Percentiles rank a stretch among this genome's conserved stretches.
phyloP scores from a whole-genome alignment of 805 yeast genomes.

The Kazachstania africana region DNA sequence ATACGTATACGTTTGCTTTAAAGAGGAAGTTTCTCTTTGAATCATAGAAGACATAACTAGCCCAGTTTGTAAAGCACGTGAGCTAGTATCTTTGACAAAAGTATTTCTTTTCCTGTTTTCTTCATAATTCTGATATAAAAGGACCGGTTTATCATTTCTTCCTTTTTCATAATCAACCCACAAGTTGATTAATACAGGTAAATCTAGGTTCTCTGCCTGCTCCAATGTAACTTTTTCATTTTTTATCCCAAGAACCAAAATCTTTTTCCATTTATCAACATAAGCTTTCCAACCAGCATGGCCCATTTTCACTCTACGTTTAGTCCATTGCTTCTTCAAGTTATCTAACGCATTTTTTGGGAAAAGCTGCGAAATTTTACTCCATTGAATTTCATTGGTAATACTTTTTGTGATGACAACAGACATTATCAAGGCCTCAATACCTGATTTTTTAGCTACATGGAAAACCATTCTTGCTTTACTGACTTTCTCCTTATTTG shows the following conservation, averaged over 20 bases:
- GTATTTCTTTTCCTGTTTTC: constrained; percentile 39
- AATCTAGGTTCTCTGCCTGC: constrained; percentile 40
- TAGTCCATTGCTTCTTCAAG: constrained; percentile 52
- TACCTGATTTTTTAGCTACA: constrained; percentile 32
- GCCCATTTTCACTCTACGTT: constrained; percentile 49
- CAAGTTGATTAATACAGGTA: constrained; percentile 40
- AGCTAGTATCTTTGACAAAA: constrained; percentile 26
- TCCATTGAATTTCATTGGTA: constrained; percentile 55
- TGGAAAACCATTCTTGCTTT: constrained; percentile 8
- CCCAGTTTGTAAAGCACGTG: constrained; percentile 26
- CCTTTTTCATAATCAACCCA: constrained; percentile 50
- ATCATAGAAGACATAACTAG: constrained; percentile 54
- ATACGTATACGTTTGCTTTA: constrained; percentile 33
- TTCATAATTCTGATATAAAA: constrained; percentile 26
- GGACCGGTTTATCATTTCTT: constrained; percentile 7
- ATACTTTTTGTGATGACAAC: constrained; percentile 60
- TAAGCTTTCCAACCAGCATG: constrained; percentile 42
- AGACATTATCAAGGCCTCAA: constrained; percentile 46
- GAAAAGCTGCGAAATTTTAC: constrained; percentile 40
- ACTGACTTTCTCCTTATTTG: background rate
- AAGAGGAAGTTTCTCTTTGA: constrained; percentile 49
- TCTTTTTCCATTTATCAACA: constrained; percentile 50
- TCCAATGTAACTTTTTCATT: constrained; percentile 38
- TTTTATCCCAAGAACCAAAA: constrained; percentile 47
- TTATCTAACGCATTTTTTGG: constrained; percentile 31